These are phyloP conservation scores for Alternaria sp. DNA, from an alignment of 2,329 filamentous ascomycete species.

Conservation along the genomic window DNA sequence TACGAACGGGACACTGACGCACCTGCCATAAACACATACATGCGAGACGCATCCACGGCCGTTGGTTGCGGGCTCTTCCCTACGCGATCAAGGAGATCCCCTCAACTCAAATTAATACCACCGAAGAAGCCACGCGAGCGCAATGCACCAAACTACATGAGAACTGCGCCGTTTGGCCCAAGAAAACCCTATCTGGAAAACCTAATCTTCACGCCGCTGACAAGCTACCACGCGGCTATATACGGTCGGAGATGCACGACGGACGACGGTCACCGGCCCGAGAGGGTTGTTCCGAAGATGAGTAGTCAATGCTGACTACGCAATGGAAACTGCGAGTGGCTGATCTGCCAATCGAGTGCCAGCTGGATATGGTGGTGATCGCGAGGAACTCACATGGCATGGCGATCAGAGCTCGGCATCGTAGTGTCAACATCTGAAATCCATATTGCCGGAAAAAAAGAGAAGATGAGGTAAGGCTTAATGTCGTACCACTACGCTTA, in stretches of 20 bases:
- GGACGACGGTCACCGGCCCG: conserved; percentile 1
- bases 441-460: background rate
- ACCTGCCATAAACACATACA: background rate
- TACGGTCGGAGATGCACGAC: conserved; percentile 4
- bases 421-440: background rate
- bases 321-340: background rate
- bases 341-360: background rate
- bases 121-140: background rate
- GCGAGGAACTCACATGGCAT: background rate
- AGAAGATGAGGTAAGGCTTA: background rate
- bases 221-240: background rate
- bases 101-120: background rate
- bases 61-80: background rate
- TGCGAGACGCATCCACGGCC: conserved; percentile 1
- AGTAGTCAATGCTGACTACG: background rate
- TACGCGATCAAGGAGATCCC: background rate
- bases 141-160: conserved; percentile 3
- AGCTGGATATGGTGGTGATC: background rate
- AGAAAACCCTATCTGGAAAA: conserved; percentile 1
- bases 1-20: background rate
- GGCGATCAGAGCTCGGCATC: background rate
- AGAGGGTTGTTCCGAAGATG: conserved; percentile 3
- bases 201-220: background rate
- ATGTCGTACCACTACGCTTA: background rate
- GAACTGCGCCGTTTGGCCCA: conserved; percentile 3